A percentile compares a stretch with the other conserved stretches of the same genome.
These are phyloP conservation scores for Lobulomyces angularis DNA, from an alignment of 192 early-diverging fungal genomes.

Conservation along the genomic window DNA sequence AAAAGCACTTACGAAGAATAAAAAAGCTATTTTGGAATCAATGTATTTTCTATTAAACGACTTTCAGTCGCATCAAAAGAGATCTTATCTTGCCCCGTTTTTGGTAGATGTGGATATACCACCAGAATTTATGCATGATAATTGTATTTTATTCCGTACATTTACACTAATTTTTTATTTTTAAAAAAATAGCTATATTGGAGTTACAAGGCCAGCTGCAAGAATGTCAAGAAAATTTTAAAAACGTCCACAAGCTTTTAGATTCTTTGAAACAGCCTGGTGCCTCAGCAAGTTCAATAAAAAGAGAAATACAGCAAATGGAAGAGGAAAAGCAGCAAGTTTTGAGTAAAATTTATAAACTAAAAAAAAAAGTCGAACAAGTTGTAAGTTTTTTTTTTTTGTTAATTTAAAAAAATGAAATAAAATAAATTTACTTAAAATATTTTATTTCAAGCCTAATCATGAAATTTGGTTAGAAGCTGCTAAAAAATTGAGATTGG, in stretches of 20 bases:
- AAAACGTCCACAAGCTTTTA: constrained; percentile 32
- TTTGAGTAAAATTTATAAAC: constrained; percentile 28
- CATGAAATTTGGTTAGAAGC: constrained; percentile 45
- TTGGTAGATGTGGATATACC: constrained; percentile 37
- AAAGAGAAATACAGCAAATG: constrained; percentile 47
- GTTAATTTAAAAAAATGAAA: neutral
- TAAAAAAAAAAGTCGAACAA: constrained; percentile 41
- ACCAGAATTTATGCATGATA: constrained; percentile 40
- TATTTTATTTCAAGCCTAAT: constrained; percentile 26
- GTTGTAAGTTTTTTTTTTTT: constrained; percentile 20
- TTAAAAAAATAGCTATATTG: constrained; percentile 21
- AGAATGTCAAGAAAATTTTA: constrained; percentile 38
- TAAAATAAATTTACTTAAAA: constrained; percentile 3
- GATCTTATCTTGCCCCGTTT: constrained; percentile 40
- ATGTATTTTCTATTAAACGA: constrained; percentile 38
- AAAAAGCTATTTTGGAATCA: constrained; percentile 24
- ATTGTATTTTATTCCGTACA: constrained; percentile 12
- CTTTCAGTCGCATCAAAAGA: constrained; percentile 34
- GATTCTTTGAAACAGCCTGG: constrained; percentile 27
- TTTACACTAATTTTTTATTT: neutral
- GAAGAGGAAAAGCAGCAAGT: constrained; percentile 57
- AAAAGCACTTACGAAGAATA: too few relatives aligned
- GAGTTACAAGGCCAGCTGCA: constrained; percentile 32
- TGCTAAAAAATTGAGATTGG: constrained; percentile 35
- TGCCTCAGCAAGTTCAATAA: constrained; percentile 15